phyloP scores from a whole-genome alignment of 163 green algal genomes.

The Coccomyxa subellipsoidea region DNA sequence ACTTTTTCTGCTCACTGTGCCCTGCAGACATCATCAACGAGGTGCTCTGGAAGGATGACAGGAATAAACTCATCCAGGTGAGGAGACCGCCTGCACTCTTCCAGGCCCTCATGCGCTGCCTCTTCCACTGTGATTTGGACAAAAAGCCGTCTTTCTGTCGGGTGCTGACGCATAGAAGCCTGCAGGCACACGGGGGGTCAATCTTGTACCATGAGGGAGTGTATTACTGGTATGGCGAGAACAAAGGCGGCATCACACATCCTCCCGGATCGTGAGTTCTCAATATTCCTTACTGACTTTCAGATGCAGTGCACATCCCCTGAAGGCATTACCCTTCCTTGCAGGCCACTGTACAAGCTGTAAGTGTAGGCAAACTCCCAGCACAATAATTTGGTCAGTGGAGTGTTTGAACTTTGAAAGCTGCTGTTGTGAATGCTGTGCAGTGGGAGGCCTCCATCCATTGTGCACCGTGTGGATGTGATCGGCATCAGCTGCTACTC shows the following conservation, averaged over 20 bases:
- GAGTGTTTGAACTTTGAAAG: neutral
- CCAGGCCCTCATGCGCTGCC: neutral
- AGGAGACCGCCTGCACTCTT: neutral
- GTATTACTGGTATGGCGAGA: conserved; percentile 49
- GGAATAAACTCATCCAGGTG: neutral
- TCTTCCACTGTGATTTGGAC: too few species aligned
- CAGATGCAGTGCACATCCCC: too few species aligned
- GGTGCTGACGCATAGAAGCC: neutral
- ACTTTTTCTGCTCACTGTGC: too few species aligned
- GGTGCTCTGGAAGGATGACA: neutral
- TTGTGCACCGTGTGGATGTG: conserved; percentile 5
- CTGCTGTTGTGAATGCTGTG: neutral
- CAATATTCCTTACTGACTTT: neutral
- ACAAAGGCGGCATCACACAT: conserved; percentile 37
- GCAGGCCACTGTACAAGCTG: too few species aligned
- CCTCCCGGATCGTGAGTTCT: conserved; percentile 13
- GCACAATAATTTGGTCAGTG: too few species aligned
- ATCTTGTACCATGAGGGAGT: conserved; percentile 32
- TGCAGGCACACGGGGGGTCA: conserved; percentile 39
- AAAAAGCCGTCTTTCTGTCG: too few species aligned
- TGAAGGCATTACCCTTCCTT: too few species aligned
- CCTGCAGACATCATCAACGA: neutral
- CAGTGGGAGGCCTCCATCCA: neutral
- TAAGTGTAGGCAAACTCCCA: too few species aligned
- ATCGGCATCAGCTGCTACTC: conserved; percentile 7